Conservation (phyloP, 2,329 filamentous ascomycete species). For the Cyclaneusma minus region DNA sequence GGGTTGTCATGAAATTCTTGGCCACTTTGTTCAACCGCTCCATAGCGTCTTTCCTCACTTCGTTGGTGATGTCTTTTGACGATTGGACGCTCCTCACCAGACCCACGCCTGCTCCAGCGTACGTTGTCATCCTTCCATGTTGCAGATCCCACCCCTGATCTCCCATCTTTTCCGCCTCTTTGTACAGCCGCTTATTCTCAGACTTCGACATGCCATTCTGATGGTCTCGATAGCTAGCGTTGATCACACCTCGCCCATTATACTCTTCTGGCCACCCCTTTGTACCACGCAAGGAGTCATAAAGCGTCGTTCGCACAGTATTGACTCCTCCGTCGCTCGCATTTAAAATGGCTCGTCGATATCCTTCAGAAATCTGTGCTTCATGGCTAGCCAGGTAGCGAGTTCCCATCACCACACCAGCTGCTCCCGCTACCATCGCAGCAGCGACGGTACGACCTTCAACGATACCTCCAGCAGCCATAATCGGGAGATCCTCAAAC, state of each 20-base stretch:
- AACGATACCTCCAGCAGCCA: constrained; percentile 22
- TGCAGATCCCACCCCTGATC: constrained; percentile 34
- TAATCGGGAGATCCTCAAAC: constrained; percentile 12
- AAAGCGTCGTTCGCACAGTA: constrained; percentile 33
- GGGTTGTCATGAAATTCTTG: too few relatives aligned
- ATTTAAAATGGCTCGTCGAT: constrained; percentile 27
- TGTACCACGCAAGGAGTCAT: constrained; percentile 36
- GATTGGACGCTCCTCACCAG: constrained; percentile 32
- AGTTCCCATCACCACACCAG: constrained; percentile 32
- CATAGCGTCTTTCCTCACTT: constrained; percentile 13
- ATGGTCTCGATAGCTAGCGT: constrained; percentile 31
- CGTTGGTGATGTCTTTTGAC: constrained; percentile 34
- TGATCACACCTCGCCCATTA: constrained; percentile 41
- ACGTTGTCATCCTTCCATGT: constrained; percentile 39
- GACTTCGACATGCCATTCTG: constrained; percentile 20
- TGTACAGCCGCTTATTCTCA: constrained; percentile 25
- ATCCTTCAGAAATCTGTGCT: constrained; percentile 28
- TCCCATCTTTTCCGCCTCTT: constrained; percentile 28
- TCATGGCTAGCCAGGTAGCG: constrained; percentile 30
- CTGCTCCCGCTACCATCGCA: constrained; percentile 19
- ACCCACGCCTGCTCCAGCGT: constrained; percentile 46
- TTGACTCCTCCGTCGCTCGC: constrained; percentile 32
- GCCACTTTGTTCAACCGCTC: too few relatives aligned
- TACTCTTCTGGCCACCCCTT: constrained; percentile 40
- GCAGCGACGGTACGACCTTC: constrained; percentile 21